These are phyloP conservation scores for Aristolochia californica DNA, from an alignment of 164 flowering plant species.

Conservation along the genomic window DNA sequence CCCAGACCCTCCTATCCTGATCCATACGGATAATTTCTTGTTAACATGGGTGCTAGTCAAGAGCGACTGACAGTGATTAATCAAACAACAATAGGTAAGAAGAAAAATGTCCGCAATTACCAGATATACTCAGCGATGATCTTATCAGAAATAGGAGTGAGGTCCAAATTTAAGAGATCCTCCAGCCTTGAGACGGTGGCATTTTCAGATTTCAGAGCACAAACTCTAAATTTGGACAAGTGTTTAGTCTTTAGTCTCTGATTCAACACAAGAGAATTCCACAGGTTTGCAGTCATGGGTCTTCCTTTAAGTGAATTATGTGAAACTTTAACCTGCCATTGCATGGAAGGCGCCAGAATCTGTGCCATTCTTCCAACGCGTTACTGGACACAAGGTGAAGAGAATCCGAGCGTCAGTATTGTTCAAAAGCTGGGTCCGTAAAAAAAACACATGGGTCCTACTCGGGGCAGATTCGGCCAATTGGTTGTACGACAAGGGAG, in stretches of 20 bases:
- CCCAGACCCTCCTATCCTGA: conserved; percentile 41
- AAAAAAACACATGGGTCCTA: no score
- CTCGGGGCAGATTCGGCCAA: no score
- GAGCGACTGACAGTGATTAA: not conserved
- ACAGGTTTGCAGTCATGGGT: conserved; percentile 48
- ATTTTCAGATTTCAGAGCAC: conserved; percentile 39
- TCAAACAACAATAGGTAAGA: not conserved
- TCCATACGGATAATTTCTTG: not conserved
- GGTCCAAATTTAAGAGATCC: conserved; percentile 71
- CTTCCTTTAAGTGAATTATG: conserved; percentile 30
- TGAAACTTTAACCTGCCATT: conserved; percentile 57
- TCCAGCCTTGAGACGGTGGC: conserved; percentile 68
- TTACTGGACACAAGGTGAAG: conserved; percentile 2
- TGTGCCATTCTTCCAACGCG: conserved; percentile 59
- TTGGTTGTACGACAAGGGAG: no score
- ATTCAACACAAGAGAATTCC: conserved; percentile 48
- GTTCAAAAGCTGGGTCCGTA: no score
- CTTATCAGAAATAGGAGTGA: conserved; percentile 70
- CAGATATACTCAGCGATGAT: conserved; percentile 95
- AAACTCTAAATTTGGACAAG: conserved; percentile 45
- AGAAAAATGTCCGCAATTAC: conserved; percentile 21
- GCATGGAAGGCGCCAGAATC: conserved; percentile 69
- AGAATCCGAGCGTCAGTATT: not conserved
- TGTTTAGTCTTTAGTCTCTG: conserved; percentile 40
- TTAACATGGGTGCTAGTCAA: not conserved